Evolutionary conservation across 2,329 filamentous ascomycete genomes (phyloP).

Genomic region (Venturia carpophila): DNA sequence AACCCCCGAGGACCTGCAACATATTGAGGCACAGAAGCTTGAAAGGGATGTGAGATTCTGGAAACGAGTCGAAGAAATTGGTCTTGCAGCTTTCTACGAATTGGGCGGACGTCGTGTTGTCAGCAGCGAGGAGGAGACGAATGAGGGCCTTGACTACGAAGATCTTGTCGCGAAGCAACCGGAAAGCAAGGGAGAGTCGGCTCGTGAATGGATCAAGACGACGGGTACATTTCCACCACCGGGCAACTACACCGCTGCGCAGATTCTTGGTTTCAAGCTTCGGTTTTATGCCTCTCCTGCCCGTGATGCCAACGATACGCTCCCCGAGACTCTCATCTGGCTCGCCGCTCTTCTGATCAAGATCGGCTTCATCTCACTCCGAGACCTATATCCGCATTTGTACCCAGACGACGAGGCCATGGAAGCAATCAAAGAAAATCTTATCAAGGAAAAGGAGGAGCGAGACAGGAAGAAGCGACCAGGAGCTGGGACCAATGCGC

Average conservation of each 20-base stretch:
- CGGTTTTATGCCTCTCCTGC: slow-evolving; percentile 84
- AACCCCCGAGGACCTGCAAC: slow-evolving; percentile 23
- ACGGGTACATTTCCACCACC: slow-evolving; percentile 76
- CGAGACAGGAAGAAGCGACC: slow-evolving; percentile 63
- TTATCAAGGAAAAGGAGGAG: slow-evolving; percentile 68
- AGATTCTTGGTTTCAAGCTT: slow-evolving; percentile 93
- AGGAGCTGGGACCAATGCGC: slow-evolving; percentile 69
- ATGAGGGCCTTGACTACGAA: slow-evolving; percentile 3
- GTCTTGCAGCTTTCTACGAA: slow-evolving; percentile 82
- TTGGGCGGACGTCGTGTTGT: slow-evolving; percentile 65
- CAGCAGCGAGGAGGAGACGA: slow-evolving; percentile 43
- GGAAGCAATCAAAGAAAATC: slow-evolving; percentile 61
- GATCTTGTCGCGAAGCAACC: slow-evolving; percentile 18
- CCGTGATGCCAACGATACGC: slow-evolving; percentile 63
- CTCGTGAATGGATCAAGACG: slow-evolving; percentile 62
- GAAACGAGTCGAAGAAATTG: slow-evolving; percentile 65
- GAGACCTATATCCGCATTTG: slow-evolving; percentile 85
- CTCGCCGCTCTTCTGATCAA: slow-evolving; percentile 90
- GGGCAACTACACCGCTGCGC: slow-evolving; percentile 86
- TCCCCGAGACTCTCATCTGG: slow-evolving; percentile 89
- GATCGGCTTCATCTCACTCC: slow-evolving; percentile 88
- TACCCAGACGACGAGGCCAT: slow-evolving; percentile 80
- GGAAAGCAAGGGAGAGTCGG: slow-evolving; percentile 4
- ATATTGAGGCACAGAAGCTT: slow-evolving; percentile 56
- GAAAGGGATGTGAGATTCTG: slow-evolving; percentile 72